A percentile compares a stretch with the other conserved stretches of the same genome.
Conservation (phyloP, 164 flowering plant species). For the Santalum album region DNA sequence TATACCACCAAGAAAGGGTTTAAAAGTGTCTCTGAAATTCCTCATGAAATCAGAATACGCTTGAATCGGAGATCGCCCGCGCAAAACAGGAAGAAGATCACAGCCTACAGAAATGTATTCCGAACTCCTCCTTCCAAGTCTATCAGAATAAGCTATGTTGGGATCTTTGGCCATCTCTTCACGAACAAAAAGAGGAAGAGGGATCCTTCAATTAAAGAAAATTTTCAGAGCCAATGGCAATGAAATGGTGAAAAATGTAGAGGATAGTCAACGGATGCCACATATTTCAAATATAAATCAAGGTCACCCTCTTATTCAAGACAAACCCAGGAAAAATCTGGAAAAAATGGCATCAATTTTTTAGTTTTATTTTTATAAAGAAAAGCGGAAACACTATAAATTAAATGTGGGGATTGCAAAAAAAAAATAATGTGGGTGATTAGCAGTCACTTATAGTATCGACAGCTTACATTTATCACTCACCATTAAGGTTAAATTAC, state of each 20-base stretch:
- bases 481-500: too few species aligned
- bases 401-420: too few species aligned
- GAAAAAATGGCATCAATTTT: too few species aligned
- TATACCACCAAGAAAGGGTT: constrained; percentile 35
- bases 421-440: too few species aligned
- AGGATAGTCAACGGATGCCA: neutral
- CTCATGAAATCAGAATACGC: constrained; percentile 66
- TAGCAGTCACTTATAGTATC: too few species aligned
- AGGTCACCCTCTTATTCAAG: neutral
- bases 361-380: too few species aligned
- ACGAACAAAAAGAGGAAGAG: constrained; percentile 66
- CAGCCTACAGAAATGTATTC: constrained; percentile 71
- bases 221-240: constrained; percentile 9
- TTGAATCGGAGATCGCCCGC: constrained; percentile 63
- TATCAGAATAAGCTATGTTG: constrained; percentile 48
- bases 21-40: constrained; percentile 51
- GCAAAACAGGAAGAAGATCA: constrained; percentile 53
- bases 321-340: too few species aligned
- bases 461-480: too few species aligned
- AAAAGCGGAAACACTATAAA: too few species aligned
- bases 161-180: constrained; percentile 51
- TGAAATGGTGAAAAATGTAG: neutral
- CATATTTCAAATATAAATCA: neutral
- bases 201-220: constrained; percentile 43
- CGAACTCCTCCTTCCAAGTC: constrained; percentile 47